These are phyloP conservation scores for Chernovozyma sophiae-reginae DNA, from an alignment of 1,139 yeast species.

Conservation along the genomic window DNA sequence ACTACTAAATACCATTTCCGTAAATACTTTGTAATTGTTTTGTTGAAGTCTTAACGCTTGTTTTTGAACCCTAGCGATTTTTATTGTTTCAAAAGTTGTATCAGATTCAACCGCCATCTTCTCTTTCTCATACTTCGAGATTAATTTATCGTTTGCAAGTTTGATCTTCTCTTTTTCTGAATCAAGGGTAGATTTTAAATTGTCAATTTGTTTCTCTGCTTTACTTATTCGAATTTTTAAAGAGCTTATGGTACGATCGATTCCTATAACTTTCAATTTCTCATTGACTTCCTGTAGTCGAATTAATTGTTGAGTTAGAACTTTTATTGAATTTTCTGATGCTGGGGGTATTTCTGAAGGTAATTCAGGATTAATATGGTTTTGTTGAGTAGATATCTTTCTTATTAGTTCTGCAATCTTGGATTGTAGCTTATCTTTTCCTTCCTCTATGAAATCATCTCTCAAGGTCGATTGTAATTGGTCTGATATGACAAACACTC, in stretches of 20 bases:
- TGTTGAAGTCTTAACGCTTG: conserved; percentile 27
- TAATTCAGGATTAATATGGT: not conserved
- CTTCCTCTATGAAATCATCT: not conserved
- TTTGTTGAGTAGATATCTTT: not conserved
- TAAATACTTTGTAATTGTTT: conserved; percentile 22
- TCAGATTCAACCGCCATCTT: conserved; percentile 10
- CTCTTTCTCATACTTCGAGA: conserved; percentile 3
- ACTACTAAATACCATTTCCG: conserved; percentile 21
- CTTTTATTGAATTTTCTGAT: conserved; percentile 27
- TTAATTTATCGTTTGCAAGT: conserved; percentile 2
- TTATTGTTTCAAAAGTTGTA: conserved; percentile 17
- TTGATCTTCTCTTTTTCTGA: conserved; percentile 9
- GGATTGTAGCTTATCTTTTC: not conserved
- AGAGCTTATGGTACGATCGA: conserved; percentile 16
- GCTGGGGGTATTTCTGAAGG: conserved; percentile 19
- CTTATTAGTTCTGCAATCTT: too few species aligned
- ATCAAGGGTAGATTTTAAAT: conserved; percentile 8
- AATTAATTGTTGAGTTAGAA: conserved; percentile 40
- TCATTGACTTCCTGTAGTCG: conserved; percentile 32
- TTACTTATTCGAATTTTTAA: conserved; percentile 11
- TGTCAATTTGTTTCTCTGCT: conserved; percentile 7
- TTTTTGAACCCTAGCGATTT: conserved; percentile 24
- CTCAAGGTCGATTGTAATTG: conserved; percentile 5
- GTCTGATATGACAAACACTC: conserved; percentile 16
- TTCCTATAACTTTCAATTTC: conserved; percentile 20